A percentile compares a stretch with the other conserved stretches of the same genome.
phyloP scores from a whole-genome alignment of 257 asterid genomes.

The Nicotiana knightiana region DNA sequence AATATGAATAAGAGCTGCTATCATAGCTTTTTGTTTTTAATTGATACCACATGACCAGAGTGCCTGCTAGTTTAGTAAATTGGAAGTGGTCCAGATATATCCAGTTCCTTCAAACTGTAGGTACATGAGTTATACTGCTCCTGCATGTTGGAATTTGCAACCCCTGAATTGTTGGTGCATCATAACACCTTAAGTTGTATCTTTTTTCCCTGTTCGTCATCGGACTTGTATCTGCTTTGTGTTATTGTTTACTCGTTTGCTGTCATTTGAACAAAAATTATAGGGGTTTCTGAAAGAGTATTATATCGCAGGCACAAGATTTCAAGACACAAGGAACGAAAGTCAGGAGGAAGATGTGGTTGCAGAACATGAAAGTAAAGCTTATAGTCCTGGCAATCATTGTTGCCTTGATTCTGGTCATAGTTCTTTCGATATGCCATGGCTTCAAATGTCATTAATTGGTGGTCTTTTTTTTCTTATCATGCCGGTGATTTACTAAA shows the following conservation, averaged over 20 bases:
- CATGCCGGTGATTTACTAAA: conserved; percentile 19
- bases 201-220: not conserved
- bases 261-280: not conserved
- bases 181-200: not conserved
- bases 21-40: not conserved
- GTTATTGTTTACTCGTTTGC: not conserved
- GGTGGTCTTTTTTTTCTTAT: not conserved
- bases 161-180: not conserved
- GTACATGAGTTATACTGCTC: not conserved
- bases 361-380: conserved; percentile 91
- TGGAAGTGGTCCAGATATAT: not conserved
- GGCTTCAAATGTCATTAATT: conserved; percentile 58
- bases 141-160: not conserved
- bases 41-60: too few relatives aligned
- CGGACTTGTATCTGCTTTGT: not conserved
- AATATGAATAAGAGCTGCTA: not conserved
- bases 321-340: conserved; percentile 87
- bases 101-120: not conserved
- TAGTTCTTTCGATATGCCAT: conserved; percentile 70
- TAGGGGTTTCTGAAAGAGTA: not conserved
- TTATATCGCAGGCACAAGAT: conserved; percentile 69
- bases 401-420: conserved; percentile 77
- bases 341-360: conserved; percentile 94
- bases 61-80: not conserved
- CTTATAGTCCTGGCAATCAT: conserved; percentile 84